Conservation (phyloP, 176 grass and related monocot genomes). For the Dactylis glomerata region DNA sequence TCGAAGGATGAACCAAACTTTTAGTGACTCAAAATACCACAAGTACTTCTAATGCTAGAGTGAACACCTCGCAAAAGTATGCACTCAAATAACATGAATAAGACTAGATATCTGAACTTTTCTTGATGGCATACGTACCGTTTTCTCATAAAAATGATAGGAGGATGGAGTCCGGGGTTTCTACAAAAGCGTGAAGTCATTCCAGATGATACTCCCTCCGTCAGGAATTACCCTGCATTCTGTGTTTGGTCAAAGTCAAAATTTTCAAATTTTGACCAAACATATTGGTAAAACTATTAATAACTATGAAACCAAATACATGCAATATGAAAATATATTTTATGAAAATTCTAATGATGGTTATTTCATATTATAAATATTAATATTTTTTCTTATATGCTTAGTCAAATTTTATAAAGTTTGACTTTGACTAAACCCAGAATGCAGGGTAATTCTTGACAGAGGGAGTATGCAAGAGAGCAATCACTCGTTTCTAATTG, state of each 20-base stretch:
- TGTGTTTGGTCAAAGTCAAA: no score
- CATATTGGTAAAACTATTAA: no score
- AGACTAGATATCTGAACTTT: not conserved
- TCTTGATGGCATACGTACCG: not conserved
- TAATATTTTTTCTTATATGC: no score
- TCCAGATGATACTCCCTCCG: not conserved
- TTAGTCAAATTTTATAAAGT: no score
- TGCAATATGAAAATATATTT: no score
- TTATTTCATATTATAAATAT: no score
- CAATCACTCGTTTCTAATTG: not conserved
- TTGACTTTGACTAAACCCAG: not conserved
- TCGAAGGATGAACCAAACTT: not conserved
- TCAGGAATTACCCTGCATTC: not conserved
- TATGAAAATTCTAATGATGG: no score
- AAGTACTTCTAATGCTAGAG: not conserved
- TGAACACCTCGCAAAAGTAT: not conserved
- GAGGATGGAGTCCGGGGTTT: not conserved
- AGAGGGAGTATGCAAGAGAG: no score
- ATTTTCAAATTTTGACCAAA: no score
- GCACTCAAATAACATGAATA: not conserved
- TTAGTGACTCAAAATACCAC: not conserved
- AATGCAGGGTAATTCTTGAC: no score
- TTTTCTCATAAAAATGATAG: not conserved
- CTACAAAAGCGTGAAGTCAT: not conserved
- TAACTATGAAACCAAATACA: no score